phyloP scores from a whole-genome alignment of 202 grass and related monocot genomes.

The Cymbopogon flexuosus region DNA sequence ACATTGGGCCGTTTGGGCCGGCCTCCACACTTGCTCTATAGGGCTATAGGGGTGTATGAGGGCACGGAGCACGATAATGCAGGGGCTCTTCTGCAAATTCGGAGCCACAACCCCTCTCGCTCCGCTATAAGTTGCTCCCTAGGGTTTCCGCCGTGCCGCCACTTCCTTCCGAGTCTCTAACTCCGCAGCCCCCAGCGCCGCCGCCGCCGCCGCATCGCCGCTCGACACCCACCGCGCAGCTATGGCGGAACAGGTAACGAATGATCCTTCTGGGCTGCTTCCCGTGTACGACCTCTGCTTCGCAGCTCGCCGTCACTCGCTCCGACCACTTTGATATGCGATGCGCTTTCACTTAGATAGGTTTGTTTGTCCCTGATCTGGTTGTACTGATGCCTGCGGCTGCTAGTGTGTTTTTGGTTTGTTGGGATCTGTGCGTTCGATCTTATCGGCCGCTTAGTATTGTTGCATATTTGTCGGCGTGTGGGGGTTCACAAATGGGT shows the following conservation, averaged over 20 bases:
- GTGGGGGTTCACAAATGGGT: background rate
- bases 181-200: background rate
- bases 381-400: background rate
- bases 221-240: constrained; percentile 7
- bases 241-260: constrained; percentile 82
- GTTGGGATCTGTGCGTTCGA: background rate
- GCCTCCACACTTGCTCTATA: background rate
- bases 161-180: background rate
- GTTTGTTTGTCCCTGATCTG: background rate
- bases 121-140: constrained; percentile 25
- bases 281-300: background rate
- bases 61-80: too few relatives aligned
- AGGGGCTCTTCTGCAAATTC: constrained; percentile 17
- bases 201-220: background rate
- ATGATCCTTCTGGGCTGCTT: background rate
- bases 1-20: background rate
- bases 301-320: background rate
- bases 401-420: background rate
- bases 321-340: background rate
- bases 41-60: too few relatives aligned
- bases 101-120: background rate
- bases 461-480: background rate
- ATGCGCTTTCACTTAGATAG: background rate
- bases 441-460: background rate
- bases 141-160: constrained; percentile 46